These are phyloP conservation scores for Lasiodiplodia hormozganensis DNA, from an alignment of 2,329 filamentous ascomycete genomes.

Conservation along the genomic window DNA sequence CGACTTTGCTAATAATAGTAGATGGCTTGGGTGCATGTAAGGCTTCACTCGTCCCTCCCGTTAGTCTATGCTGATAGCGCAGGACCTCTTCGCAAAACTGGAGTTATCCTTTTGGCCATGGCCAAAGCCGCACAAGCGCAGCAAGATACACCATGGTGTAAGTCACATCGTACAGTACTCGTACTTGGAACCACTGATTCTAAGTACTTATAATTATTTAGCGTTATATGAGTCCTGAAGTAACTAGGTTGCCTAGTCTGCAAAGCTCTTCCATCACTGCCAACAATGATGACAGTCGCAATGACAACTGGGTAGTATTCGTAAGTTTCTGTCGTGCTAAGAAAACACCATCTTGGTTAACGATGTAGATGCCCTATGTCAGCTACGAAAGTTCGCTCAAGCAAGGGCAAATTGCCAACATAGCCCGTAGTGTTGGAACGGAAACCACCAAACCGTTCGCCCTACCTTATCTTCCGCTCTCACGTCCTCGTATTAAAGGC, in stretches of 20 bases:
- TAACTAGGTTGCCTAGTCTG: not conserved
- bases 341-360: no score
- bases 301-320: not conserved
- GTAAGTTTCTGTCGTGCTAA: not conserved
- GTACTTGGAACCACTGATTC: no score
- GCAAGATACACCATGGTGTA: conserved; percentile 8
- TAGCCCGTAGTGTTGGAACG: not conserved
- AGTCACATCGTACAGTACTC: not conserved
- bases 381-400: conserved; percentile 9
- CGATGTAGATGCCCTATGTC: not conserved
- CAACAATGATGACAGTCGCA: not conserved
- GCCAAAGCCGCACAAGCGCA: conserved; percentile 7
- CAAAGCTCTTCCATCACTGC: not conserved
- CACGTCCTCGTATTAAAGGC: not conserved
- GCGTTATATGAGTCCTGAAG: conserved; percentile 16
- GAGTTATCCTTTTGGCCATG: not conserved
- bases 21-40: conserved; percentile 18
- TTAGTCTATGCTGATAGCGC: not conserved
- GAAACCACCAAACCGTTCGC: not conserved
- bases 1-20: not conserved
- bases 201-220: not conserved
- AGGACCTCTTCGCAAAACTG: conserved; percentile 19
- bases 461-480: not conserved
- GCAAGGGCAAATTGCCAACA: not conserved
- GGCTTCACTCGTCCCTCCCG: no score